Conservation (phyloP, 805 yeast genomes). For the Starmerella stellata region DNA sequence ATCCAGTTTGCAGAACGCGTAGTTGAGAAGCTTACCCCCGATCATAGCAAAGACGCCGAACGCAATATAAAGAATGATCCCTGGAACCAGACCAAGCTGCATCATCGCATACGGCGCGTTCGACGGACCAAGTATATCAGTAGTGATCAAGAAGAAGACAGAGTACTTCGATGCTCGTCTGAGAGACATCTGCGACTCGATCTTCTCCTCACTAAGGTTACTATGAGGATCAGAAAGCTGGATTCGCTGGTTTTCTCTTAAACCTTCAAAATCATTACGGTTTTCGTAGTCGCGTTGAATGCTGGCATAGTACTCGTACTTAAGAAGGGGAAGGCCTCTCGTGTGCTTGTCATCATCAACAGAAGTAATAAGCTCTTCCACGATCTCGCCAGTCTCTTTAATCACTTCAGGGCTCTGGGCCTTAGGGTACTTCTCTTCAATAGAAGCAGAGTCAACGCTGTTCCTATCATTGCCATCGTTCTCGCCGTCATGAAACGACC, state of each 20-base stretch:
- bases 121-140: constrained; percentile 33
- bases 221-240: constrained; percentile 14
- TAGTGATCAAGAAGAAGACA: constrained; percentile 32
- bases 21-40: constrained; percentile 28
- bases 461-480: no score
- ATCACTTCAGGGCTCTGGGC: no score
- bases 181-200: constrained; percentile 13
- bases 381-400: constrained; percentile 4
- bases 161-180: constrained; percentile 11
- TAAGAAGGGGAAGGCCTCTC: constrained; percentile 12
- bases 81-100: constrained; percentile 31
- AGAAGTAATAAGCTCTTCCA: constrained; percentile 8
- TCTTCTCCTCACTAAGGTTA: constrained; percentile 12
- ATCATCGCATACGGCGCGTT: constrained; percentile 31
- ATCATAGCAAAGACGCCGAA: constrained; percentile 29
- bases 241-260: constrained; percentile 6
- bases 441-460: no score
- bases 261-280: constrained; percentile 12
- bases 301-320: constrained; percentile 13
- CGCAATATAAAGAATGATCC: constrained; percentile 27
- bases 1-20: constrained; percentile 25
- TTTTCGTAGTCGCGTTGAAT: constrained; percentile 16
- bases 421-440: no score
- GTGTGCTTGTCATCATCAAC: constrained; percentile 11
- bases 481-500: no score